Conservation (phyloP, 2,329 filamentous ascomycete species). For the Aspergillus phoenicis region DNA sequence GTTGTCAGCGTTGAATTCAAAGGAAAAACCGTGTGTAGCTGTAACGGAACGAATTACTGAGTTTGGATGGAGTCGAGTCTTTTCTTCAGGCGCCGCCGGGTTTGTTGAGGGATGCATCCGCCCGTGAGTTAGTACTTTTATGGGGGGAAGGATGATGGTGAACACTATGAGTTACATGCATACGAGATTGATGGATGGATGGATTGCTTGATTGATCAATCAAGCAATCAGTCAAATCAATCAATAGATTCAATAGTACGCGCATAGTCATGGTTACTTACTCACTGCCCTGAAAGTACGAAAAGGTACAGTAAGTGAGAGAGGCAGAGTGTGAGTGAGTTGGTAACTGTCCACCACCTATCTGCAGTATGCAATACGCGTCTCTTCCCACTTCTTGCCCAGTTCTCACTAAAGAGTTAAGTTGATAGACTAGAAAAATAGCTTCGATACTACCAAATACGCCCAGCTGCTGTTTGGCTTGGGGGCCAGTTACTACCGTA, state of each 20-base stretch:
- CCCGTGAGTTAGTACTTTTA: background rate
- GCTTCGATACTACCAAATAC: background rate
- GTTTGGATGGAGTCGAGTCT: background rate
- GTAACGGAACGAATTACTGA: background rate
- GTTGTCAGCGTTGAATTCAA: background rate
- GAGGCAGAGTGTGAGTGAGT: too few relatives aligned
- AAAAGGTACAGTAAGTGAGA: background rate
- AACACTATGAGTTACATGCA: background rate
- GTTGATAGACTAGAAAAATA: too few relatives aligned
- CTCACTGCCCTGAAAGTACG: background rate
- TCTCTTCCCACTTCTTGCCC: background rate
- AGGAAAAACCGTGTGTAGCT: too few relatives aligned
- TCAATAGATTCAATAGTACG: slow-evolving; percentile 1
- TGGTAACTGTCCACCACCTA: too few relatives aligned
- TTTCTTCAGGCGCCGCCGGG: background rate
- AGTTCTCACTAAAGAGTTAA: too few relatives aligned
- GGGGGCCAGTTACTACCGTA: background rate
- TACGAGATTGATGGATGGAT: background rate
- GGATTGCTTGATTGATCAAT: background rate
- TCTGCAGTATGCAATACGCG: background rate
- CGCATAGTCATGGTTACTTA: background rate
- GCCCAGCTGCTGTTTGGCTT: slow-evolving; percentile 1
- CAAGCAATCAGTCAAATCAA: slow-evolving; percentile 1
- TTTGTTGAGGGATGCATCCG: background rate
- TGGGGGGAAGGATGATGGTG: background rate